Evolutionary conservation across 305 asterid genomes (phyloP).

Genomic region (Rubia occidens): DNA sequence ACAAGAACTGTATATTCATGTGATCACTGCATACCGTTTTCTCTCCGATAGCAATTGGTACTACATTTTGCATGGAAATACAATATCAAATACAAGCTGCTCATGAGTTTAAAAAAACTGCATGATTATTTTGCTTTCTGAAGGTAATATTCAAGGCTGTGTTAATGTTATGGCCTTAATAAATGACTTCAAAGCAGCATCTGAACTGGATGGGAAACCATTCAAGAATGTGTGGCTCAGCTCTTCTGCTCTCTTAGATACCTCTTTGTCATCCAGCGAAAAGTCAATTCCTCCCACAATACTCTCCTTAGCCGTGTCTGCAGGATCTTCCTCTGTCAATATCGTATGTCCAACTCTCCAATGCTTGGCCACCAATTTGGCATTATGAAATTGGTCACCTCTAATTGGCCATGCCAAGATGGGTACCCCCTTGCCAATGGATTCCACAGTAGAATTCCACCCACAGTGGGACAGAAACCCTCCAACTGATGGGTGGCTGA

Average conservation of each 20-base stretch:
- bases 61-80: background rate
- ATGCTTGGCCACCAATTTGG: slow-evolving; percentile 37
- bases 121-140: background rate
- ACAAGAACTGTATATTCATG: background rate
- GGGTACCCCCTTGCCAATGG: slow-evolving; percentile 49
- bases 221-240: slow-evolving; percentile 27
- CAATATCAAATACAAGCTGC: background rate
- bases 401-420: slow-evolving; percentile 72
- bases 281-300: slow-evolving; percentile 38
- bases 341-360: slow-evolving; percentile 37
- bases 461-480: slow-evolving; percentile 69
- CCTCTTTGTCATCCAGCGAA: slow-evolving; percentile 44
- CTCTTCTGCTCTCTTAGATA: slow-evolving; percentile 26
- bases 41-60: background rate
- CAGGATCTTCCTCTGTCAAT: slow-evolving; percentile 23
- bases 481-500: slow-evolving; percentile 51
- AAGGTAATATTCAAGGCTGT: background rate
- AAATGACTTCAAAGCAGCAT: slow-evolving; percentile 21
- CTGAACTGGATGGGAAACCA: slow-evolving; percentile 48
- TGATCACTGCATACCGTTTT: background rate
- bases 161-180: background rate
- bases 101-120: background rate
- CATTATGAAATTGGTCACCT: slow-evolving; percentile 59
- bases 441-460: slow-evolving; percentile 66
- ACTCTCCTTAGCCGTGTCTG: slow-evolving; percentile 29